These are phyloP conservation scores for Niebla homalea DNA, from an alignment of 495 filamentous ascomycete species.

Conservation along the genomic window DNA sequence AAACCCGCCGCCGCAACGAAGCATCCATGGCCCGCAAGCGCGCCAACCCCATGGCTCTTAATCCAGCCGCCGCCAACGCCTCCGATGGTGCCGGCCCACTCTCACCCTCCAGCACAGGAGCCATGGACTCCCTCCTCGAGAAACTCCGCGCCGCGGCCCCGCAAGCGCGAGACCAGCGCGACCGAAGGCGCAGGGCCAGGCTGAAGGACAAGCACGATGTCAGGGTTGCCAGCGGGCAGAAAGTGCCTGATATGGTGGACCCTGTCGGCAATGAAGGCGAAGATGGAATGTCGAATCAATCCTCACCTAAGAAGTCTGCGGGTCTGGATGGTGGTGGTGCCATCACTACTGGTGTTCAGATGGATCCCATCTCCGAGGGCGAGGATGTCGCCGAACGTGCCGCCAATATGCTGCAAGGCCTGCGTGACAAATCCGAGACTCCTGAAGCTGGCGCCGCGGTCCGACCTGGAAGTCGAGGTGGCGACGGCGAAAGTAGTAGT, in stretches of 20 bases:
- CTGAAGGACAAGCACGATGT: constrained; percentile 86
- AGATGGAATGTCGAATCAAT: constrained; percentile 11
- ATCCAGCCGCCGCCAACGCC: constrained; percentile 39
- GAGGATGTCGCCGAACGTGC: constrained; percentile 76
- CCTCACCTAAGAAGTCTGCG: constrained; percentile 19
- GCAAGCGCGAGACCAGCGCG: constrained; percentile 72
- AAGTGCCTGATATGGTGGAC: constrained; percentile 52
- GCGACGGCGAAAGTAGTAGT: constrained; percentile 24
- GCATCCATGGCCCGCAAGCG: constrained; percentile 82
- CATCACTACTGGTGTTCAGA: constrained; percentile 11
- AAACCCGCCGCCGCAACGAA: constrained; percentile 71
- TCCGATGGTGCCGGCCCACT: constrained; percentile 31
- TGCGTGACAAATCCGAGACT: constrained; percentile 50
- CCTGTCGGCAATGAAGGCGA: constrained; percentile 18
- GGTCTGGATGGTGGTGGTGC: constrained; percentile 10
- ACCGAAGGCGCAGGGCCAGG: constrained; percentile 72
- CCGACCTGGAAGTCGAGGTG: constrained; percentile 30
- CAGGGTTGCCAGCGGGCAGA: constrained; percentile 76
- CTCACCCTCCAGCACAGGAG: constrained; percentile 69
- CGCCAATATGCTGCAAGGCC: constrained; percentile 66
- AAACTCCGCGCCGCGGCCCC: constrained; percentile 90
- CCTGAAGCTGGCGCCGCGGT: constrained; percentile 25
- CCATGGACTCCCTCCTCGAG: constrained; percentile 94
- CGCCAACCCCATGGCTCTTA: constrained; percentile 32
- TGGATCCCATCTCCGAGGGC: constrained; percentile 39